Evolutionary conservation across 176 grass and related monocot species (phyloP).

Genomic region (Zea luxurians): DNA sequence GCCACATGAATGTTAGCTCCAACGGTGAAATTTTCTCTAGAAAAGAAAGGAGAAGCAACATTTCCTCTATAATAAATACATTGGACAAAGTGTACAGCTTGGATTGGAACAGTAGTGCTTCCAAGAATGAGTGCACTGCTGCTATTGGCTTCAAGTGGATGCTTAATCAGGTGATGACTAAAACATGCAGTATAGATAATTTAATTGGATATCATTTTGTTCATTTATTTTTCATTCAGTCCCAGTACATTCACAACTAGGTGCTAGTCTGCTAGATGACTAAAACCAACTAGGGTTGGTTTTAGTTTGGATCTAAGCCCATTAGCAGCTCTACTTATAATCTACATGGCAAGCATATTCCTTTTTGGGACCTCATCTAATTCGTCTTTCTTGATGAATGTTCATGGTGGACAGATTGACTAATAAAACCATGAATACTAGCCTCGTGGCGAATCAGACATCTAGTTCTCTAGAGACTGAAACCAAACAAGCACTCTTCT

Average conservation of each 20-base stretch:
- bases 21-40: conserved; percentile 90
- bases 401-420: neutral
- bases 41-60: conserved; percentile 78
- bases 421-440: conserved; percentile 9
- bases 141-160: conserved; percentile 96
- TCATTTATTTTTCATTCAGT: neutral
- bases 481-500: conserved; percentile 5
- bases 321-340: neutral
- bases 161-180: conserved; percentile 84
- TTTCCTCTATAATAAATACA: conserved; percentile 70
- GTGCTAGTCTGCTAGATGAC: neutral
- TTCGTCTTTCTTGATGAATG: neutral
- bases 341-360: neutral
- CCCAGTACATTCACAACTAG: neutral
- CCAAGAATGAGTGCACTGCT: conserved; percentile 90
- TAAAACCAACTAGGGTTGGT: neutral
- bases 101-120: conserved; percentile 90
- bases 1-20: conserved; percentile 85
- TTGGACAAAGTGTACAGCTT: conserved; percentile 85
- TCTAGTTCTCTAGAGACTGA: neutral
- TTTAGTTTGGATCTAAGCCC: neutral
- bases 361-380: conserved; percentile 5
- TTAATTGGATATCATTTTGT: neutral
- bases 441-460: neutral
- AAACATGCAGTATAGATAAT: neutral